Evolutionary conservation across 352 stramenopile species (phyloP).

Genomic region (Pythium rishiriense): DNA sequence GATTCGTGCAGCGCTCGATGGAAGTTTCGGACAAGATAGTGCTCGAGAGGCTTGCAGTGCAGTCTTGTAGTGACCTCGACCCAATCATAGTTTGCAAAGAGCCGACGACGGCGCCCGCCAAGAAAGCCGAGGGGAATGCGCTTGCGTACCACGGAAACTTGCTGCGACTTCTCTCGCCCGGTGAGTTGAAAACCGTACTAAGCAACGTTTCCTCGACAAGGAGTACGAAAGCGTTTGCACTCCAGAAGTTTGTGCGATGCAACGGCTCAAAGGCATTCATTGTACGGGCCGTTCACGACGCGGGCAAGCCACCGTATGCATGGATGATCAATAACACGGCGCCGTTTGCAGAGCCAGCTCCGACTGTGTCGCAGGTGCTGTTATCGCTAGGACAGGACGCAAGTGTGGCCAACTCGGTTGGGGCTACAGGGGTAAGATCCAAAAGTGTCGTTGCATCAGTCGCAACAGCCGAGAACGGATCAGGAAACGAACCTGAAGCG

Average conservation of each 20-base stretch:
- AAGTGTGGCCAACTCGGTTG: background rate
- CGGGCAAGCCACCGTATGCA: conserved; percentile 52
- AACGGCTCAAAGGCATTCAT: conserved; percentile 77
- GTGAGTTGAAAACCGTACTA: conserved; percentile 68
- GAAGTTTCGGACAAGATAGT: conserved; percentile 76
- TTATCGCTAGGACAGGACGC: conserved; percentile 21
- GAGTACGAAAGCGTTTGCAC: conserved; percentile 56
- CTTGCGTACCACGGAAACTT: conserved; percentile 59
- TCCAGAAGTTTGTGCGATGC: conserved; percentile 72
- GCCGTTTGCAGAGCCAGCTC: conserved; percentile 40
- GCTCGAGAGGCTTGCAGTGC: conserved; percentile 54
- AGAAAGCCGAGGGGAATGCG: conserved; percentile 16
- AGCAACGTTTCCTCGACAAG: conserved; percentile 59
- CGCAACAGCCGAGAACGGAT: background rate
- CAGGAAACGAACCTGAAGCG: background rate
- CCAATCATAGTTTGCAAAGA: conserved; percentile 76
- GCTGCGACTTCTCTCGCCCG: conserved; percentile 57
- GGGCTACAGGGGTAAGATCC: conserved; percentile 7
- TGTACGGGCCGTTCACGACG: conserved; percentile 64
- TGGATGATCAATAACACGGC: conserved; percentile 85
- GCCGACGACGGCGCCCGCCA: conserved; percentile 33
- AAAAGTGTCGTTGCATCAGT: background rate
- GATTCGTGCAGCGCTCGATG: conserved; percentile 58
- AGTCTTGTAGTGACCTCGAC: conserved; percentile 33
- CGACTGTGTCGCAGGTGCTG: conserved; percentile 30